phyloP scores from a whole-genome alignment of 1,284 basidiomycete species.

The Ustilago curta region DNA sequence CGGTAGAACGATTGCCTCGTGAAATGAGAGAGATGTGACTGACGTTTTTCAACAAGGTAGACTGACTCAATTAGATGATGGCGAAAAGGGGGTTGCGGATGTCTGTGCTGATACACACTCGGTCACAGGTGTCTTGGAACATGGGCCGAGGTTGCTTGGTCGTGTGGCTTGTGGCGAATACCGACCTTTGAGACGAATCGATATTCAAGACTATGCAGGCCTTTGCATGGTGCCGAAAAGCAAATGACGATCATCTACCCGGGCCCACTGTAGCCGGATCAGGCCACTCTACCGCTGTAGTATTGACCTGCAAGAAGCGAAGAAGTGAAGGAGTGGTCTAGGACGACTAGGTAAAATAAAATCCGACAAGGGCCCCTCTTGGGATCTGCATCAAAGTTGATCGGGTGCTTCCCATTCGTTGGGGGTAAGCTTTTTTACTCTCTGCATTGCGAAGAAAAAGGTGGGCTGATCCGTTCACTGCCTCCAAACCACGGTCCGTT shows the following conservation, averaged over 20 bases:
- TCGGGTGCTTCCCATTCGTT: constrained; percentile 21
- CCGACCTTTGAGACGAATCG: not conserved
- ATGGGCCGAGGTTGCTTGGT: not conserved
- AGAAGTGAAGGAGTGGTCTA: too few relatives aligned
- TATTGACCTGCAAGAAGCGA: not conserved
- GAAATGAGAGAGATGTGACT: not conserved
- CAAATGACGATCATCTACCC: not conserved
- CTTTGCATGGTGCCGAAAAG: not conserved
- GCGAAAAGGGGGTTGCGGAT: not conserved
- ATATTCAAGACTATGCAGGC: not conserved
- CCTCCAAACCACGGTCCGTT: not conserved
- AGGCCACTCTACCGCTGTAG: not conserved
- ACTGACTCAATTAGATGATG: not conserved
- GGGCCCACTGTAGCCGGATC: not conserved
- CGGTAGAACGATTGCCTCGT: not conserved
- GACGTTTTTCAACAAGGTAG: not conserved
- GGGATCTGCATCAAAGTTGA: not conserved
- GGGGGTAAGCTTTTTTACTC: too few relatives aligned
- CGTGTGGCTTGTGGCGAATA: not conserved
- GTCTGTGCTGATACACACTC: not conserved
- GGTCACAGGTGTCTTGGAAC: constrained; percentile 2
- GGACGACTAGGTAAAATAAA: too few relatives aligned
- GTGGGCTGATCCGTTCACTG: constrained; percentile 3
- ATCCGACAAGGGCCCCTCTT: not conserved
- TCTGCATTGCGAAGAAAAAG: not conserved